These are phyloP conservation scores for Aspergillus homomorphus DNA, from an alignment of 495 filamentous ascomycete genomes.

Conservation along the genomic window DNA sequence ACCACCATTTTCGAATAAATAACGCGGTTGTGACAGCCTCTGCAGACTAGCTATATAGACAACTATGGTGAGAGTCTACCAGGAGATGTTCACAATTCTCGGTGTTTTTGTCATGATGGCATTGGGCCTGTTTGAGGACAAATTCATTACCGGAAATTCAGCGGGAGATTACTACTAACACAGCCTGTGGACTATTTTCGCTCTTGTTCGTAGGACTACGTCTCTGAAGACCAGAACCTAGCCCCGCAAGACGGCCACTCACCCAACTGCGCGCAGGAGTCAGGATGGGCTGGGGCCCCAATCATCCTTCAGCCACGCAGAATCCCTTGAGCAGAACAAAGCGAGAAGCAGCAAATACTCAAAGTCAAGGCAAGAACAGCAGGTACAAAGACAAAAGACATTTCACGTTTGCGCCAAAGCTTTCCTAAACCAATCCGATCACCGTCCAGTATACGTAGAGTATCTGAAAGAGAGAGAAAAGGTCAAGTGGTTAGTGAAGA, in stretches of 20 bases:
- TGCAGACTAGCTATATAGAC: background rate
- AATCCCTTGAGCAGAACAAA: conserved; percentile 1
- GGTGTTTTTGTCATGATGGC: conserved; percentile 8
- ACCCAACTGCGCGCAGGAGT: conserved; percentile 3
- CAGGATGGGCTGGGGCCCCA: conserved; percentile 2
- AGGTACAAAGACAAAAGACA: conserved; percentile 22
- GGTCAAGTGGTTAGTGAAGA: conserved; percentile 10
- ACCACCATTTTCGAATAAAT: too few species aligned
- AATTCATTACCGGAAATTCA: conserved; percentile 13
- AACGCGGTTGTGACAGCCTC: background rate
- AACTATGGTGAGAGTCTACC: too few species aligned
- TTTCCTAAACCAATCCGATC: conserved; percentile 34
- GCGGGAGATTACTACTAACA: conserved; percentile 10
- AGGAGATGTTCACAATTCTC: background rate
- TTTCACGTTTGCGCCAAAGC: conserved; percentile 40
- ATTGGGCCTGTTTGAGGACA: conserved; percentile 7
- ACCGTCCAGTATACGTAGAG: conserved; percentile 45
- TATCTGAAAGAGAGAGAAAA: conserved; percentile 30
- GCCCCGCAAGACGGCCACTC: background rate
- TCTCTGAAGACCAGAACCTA: background rate
- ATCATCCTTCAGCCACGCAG: conserved; percentile 7
- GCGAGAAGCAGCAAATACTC: conserved; percentile 12
- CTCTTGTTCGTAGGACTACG: background rate
- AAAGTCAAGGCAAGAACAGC: conserved; percentile 17
- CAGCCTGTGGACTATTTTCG: background rate